Conservation (phyloP, 352 stramenopile species). For the Pythium myriotylum region DNA sequence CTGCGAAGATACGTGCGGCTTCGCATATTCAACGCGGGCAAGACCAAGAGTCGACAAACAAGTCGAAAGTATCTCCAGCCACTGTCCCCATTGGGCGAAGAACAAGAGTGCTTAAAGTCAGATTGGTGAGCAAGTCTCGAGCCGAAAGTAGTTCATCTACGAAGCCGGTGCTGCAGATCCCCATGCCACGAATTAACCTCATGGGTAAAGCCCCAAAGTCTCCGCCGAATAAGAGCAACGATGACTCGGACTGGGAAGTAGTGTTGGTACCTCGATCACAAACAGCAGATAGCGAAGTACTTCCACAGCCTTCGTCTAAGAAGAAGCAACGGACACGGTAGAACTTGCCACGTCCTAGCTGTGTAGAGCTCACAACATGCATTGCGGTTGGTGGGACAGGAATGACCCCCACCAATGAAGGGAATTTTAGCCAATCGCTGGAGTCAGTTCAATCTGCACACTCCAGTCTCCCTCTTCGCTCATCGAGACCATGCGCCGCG, state of each 20-base stretch:
- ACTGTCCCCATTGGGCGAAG: background rate
- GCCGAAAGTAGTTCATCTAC: background rate
- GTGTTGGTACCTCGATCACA: conserved; percentile 11
- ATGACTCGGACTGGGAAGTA: conserved; percentile 10
- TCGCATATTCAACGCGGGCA: too few species aligned
- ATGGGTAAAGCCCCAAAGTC: background rate
- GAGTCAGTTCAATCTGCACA: too few species aligned
- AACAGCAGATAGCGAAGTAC: background rate
- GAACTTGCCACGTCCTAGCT: too few species aligned
- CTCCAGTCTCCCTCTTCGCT: background rate
- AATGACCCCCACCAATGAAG: too few species aligned
- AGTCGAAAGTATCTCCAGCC: too few species aligned
- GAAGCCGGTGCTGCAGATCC: background rate
- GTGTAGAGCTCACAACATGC: too few species aligned
- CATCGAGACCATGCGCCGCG: conserved; percentile 17
- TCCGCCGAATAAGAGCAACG: background rate
- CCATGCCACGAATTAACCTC: background rate
- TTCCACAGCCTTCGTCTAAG: background rate
- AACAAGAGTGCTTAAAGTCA: background rate
- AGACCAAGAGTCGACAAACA: too few species aligned
- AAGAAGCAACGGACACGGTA: conserved; percentile 4
- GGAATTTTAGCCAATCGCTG: conserved; percentile 10
- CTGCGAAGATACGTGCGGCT: too few species aligned
- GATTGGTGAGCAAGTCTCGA: conserved; percentile 5
- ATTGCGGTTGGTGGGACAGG: too few species aligned